Evolutionary conservation across 2,329 filamentous ascomycete species (phyloP).

Genomic region (Monilinia laxa): DNA sequence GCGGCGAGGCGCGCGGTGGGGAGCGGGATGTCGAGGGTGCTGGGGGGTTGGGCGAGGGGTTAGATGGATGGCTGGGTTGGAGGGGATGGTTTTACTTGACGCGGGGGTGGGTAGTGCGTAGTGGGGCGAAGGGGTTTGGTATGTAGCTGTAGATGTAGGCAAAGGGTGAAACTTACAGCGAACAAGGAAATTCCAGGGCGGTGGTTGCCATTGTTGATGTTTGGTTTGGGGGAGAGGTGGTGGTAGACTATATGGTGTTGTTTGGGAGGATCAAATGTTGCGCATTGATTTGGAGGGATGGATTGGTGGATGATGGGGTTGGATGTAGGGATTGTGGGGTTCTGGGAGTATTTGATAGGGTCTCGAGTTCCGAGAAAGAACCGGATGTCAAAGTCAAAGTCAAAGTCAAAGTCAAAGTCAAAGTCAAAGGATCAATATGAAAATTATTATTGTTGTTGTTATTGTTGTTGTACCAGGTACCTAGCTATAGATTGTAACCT

Average conservation of each 20-base stretch:
- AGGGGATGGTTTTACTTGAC: neutral
- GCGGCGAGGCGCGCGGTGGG: slow-evolving; percentile 75
- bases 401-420: too few species aligned
- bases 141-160: too few species aligned
- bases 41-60: slow-evolving; percentile 22
- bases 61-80: neutral
- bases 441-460: too few species aligned
- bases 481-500: too few species aligned
- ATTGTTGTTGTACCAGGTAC: too few species aligned
- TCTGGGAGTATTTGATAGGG: neutral
- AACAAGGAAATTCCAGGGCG: slow-evolving; percentile 59
- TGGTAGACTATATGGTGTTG: neutral
- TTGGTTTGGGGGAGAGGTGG: neutral
- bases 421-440: too few species aligned
- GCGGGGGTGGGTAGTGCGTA: neutral
- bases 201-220: slow-evolving; percentile 15
- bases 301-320: neutral
- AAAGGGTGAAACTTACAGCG: slow-evolving; percentile 52
- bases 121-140: slow-evolving; percentile 2
- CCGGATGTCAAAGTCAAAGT: neutral
- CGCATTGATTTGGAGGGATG: slow-evolving; percentile 11
- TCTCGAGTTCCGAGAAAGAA: neutral
- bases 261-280: neutral
- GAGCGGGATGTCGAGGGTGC: slow-evolving; percentile 57
- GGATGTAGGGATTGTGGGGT: slow-evolving; percentile 1